These are phyloP conservation scores for Epichloe bromicola DNA, from an alignment of 2,329 filamentous ascomycete genomes.

Conservation along the genomic window DNA sequence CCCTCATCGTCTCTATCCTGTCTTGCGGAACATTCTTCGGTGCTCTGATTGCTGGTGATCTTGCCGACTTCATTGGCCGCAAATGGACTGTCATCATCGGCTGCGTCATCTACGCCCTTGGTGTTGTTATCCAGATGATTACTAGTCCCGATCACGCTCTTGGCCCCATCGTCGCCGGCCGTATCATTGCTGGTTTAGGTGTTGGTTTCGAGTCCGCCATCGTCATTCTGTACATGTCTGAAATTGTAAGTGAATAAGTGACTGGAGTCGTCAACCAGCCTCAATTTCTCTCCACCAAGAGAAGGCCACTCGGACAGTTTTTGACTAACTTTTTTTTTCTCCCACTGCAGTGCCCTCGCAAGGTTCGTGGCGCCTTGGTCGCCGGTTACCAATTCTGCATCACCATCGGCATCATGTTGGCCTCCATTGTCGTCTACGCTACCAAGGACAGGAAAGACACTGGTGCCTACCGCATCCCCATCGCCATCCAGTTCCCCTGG, in stretches of 20 bases:
- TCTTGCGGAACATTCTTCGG: constrained; percentile 70
- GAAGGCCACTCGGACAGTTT: background rate
- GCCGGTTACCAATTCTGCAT: constrained; percentile 75
- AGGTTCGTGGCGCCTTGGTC: constrained; percentile 67
- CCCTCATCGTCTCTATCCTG: constrained; percentile 60
- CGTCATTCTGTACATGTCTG: constrained; percentile 79
- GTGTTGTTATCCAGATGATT: constrained; percentile 54
- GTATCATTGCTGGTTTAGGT: constrained; percentile 63
- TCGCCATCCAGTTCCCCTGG: constrained; percentile 69
- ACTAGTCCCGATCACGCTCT: constrained; percentile 34
- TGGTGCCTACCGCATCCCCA: constrained; percentile 67
- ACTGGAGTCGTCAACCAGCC: background rate
- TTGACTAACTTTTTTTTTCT: background rate
- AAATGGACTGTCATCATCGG: constrained; percentile 59
- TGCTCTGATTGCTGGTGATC: constrained; percentile 62
- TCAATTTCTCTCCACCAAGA: background rate
- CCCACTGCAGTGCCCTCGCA: constrained; percentile 38
- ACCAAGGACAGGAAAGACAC: constrained; percentile 49
- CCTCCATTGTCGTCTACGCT: constrained; percentile 60
- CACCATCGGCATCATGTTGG: constrained; percentile 65
- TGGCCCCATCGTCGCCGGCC: constrained; percentile 55
- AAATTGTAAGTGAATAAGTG: constrained; percentile 47
- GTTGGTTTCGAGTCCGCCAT: constrained; percentile 72
- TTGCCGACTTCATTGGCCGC: constrained; percentile 63
- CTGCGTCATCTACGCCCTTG: constrained; percentile 57